These are phyloP conservation scores for Magnaporthiopsis rhizophila DNA, from an alignment of 2,329 filamentous ascomycete genomes.

Conservation along the genomic window DNA sequence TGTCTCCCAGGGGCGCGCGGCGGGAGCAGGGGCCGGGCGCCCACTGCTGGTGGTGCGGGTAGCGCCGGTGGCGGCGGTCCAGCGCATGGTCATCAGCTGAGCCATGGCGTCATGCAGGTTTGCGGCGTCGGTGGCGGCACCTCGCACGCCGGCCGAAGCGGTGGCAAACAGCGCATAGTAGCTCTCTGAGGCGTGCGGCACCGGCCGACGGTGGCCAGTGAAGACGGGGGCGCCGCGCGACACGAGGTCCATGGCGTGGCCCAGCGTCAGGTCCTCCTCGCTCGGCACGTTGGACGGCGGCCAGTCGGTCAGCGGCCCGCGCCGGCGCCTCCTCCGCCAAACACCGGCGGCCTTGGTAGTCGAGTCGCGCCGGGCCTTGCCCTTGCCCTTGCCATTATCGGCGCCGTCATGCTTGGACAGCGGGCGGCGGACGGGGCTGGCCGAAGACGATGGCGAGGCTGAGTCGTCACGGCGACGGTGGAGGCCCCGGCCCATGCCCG, in stretches of 20 bases:
- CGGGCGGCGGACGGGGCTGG: not conserved
- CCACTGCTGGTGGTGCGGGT: not conserved
- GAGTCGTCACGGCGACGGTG: constrained; percentile 65
- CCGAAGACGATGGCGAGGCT: not conserved
- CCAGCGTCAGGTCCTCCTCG: constrained; percentile 42
- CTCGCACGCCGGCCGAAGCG: constrained; percentile 32
- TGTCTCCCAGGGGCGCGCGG: constrained; percentile 56
- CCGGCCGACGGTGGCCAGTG: constrained; percentile 43
- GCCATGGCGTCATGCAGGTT: constrained; percentile 48
- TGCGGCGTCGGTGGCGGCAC: constrained; percentile 35
- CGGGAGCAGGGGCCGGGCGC: constrained; percentile 26
- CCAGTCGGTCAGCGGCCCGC: constrained; percentile 43
- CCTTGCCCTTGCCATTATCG: constrained; percentile 28
- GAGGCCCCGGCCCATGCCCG: constrained; percentile 64
- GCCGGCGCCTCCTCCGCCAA: constrained; percentile 17
- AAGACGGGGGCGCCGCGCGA: constrained; percentile 49
- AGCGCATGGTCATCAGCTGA: constrained; percentile 48
- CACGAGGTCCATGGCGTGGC: constrained; percentile 49
- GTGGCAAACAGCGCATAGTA: constrained; percentile 51
- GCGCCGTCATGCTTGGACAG: not conserved
- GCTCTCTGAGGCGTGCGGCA: constrained; percentile 46
- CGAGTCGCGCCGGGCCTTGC: constrained; percentile 28
- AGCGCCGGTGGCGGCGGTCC: constrained; percentile 20
- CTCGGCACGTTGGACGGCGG: constrained; percentile 43
- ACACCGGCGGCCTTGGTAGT: constrained; percentile 18